Percentiles rank a stretch among this genome's conserved stretches.
Conservation (phyloP, 108 stramenopile species). For the Pseudonitzschia multistriata region DNA sequence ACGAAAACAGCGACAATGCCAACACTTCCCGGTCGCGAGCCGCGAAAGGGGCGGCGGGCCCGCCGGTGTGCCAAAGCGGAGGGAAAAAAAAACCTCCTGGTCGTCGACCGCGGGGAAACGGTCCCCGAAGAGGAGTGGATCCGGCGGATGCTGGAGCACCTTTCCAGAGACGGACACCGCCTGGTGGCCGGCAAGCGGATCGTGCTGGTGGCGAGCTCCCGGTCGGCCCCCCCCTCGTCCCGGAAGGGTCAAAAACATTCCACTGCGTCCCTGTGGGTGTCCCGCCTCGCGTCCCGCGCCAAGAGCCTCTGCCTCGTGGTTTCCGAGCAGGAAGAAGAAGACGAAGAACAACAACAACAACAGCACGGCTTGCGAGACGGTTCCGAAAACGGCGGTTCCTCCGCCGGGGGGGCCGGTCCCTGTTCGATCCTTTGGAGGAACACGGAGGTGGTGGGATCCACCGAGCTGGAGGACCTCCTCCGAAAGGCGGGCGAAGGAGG, state of each 20-base stretch:
- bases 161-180: background rate
- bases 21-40: too few species aligned
- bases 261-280: background rate
- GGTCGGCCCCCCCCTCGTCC: background rate
- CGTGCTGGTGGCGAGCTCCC: background rate
- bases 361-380: too few species aligned
- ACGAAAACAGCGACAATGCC: too few species aligned
- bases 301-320: background rate
- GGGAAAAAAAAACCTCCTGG: too few species aligned
- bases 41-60: too few species aligned
- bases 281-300: background rate
- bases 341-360: background rate
- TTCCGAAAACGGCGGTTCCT: too few species aligned
- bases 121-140: background rate
- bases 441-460: background rate
- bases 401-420: too few species aligned
- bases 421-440: too few species aligned
- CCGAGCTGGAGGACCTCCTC: background rate
- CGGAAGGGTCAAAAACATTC: background rate
- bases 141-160: background rate
- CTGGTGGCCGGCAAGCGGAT: background rate
- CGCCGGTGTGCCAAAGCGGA: too few species aligned
- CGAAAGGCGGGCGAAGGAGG: background rate
- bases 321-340: background rate
- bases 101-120: background rate